Evolutionary conservation across 2,329 filamentous ascomycete species (phyloP), one percentile per base, ranked within the genome.

Genomic region (Trichoderma simmonsii): DNA sequence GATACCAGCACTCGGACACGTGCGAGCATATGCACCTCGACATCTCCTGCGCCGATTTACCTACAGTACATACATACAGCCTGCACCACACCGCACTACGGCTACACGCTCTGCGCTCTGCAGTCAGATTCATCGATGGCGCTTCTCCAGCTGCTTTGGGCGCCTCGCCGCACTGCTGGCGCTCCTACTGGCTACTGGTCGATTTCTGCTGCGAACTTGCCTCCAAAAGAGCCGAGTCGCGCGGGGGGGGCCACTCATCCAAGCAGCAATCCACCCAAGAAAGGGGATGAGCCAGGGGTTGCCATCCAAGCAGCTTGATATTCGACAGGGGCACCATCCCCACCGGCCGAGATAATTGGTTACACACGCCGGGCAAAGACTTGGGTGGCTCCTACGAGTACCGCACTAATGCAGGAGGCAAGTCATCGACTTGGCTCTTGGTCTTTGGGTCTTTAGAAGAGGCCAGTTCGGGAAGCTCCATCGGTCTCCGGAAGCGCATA

Each of bases 401-500:
- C n/a, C 28, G 56, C 69, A 66, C 69, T 71, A 71, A 71, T 71
- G 69, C 69, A 71, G 60, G 61, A 71, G 68, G 68, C 68, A 65
- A 66, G 61, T 66, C 69, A 59, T 59, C 69, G 48, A 60, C 54
- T 66, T 71, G 68, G 60, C 60, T 59, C 28, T 59, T 57, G 68
- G 24, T 24, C 51, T 64, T 51, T 62, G 5, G 28, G 24, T 3
- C 34, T 64, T 34, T 62, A n/a, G 11, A 34, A 54, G 39, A 62
- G 39, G 68, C 34, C 60, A 21, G 30, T 64, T 71, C 60, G 43
- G 68, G 68, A 56, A 64, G 60, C 68, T 70, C 68, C 60, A 64
- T 57, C 68, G 60, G 34, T 24, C 28, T 51, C 66, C 28, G 32
- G 60, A 59, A 64, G 28, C 48, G 48, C 60, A 56, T 63, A 60